Evolutionary conservation across 148 eudicot genomes (phyloP).

Genomic region (Beta vulgaris): DNA sequence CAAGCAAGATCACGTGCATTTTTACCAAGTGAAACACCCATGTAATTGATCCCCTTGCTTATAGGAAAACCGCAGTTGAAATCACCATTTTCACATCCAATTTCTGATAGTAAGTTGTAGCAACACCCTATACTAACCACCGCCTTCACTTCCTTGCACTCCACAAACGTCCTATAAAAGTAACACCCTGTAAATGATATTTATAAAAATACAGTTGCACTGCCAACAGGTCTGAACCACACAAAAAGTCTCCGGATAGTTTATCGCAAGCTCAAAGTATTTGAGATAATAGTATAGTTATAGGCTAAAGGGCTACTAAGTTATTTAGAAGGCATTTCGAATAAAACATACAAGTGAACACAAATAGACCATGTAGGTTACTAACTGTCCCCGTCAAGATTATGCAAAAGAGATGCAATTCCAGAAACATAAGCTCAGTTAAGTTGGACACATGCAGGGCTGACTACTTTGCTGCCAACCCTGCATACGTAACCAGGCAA

Average conservation of each 20-base stretch:
- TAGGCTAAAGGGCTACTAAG: neutral
- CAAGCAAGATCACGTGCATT: conserved; percentile 92
- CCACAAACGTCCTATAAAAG: conserved; percentile 58
- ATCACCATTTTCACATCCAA: conserved; percentile 33
- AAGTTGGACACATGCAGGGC: no score
- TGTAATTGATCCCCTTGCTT: conserved; percentile 58
- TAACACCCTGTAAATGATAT: neutral
- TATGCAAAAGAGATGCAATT: no score
- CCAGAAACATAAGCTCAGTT: no score
- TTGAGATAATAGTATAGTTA: neutral
- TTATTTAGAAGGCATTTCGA: no score
- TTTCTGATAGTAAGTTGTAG: conserved; percentile 91
- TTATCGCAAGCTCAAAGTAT: neutral
- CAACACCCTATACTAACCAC: conserved; percentile 89
- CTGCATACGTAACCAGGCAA: no score
- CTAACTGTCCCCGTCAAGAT: no score
- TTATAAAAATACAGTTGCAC: neutral
- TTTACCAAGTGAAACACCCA: conserved; percentile 59
- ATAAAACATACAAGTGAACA: no score
- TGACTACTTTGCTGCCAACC: no score
- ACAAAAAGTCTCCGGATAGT: neutral
- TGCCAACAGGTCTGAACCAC: neutral
- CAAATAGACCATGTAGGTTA: no score
- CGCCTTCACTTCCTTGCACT: conserved; percentile 72
- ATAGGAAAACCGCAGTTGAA: conserved; percentile 66